A percentile compares a stretch with the other conserved stretches of the same genome.
These are phyloP conservation scores for Cryphonectria carpinicola DNA, from an alignment of 2,329 filamentous ascomycete genomes.

Conservation along the genomic window DNA sequence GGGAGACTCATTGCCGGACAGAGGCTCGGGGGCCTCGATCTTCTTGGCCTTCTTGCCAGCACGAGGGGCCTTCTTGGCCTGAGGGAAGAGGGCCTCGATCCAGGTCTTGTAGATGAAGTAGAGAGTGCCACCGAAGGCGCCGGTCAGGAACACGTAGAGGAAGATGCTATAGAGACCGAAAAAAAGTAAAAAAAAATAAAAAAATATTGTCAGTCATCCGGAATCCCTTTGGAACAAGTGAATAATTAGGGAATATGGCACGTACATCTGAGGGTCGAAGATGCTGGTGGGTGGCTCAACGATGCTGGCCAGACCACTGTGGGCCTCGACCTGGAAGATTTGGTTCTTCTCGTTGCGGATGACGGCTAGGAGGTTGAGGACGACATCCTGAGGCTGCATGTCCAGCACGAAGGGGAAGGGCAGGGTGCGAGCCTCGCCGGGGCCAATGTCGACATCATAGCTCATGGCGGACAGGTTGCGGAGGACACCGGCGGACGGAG, in stretches of 20 bases:
- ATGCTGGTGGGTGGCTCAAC: slow-evolving; percentile 91
- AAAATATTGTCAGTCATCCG: background rate
- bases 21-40: slow-evolving; percentile 61
- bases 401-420: slow-evolving; percentile 87
- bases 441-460: slow-evolving; percentile 74
- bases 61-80: slow-evolving; percentile 71
- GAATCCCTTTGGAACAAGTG: slow-evolving; percentile 5
- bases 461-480: slow-evolving; percentile 82
- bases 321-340: slow-evolving; percentile 77
- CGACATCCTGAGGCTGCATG: slow-evolving; percentile 89
- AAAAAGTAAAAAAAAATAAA: too few species aligned
- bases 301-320: slow-evolving; percentile 81
- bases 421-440: slow-evolving; percentile 75
- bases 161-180: slow-evolving; percentile 71
- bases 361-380: slow-evolving; percentile 76
- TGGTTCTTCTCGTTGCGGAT: slow-evolving; percentile 68
- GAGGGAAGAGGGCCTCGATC: slow-evolving; percentile 94
- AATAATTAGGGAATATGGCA: slow-evolving; percentile 28
- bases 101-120: slow-evolving; percentile 99
- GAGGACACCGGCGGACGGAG: slow-evolving; percentile 61
- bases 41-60: slow-evolving; percentile 67
- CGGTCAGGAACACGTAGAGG: slow-evolving; percentile 89
- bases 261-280: slow-evolving; percentile 94
- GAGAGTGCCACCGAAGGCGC: slow-evolving; percentile 75
- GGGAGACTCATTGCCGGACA: slow-evolving; percentile 72